Evolutionary conservation across 805 yeast species (phyloP), one percentile per base, ranked within the genome.

Genomic region (Candida morakotiae): DNA sequence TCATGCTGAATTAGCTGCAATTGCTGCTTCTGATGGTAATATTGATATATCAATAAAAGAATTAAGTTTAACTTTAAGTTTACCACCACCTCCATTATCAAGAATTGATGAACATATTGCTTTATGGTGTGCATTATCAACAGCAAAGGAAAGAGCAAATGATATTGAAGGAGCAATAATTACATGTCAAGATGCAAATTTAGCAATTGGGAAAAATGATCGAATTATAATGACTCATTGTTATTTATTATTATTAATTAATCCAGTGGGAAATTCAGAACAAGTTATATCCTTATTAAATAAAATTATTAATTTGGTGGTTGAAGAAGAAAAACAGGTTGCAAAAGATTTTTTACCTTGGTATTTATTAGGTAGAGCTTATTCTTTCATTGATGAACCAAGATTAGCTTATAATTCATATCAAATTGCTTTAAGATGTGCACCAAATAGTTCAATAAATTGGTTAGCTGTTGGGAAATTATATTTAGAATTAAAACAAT

Each of bases 401-500:
- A 56, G 75, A 28, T 61, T 65, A 25, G 77, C 83, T 2, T 77
- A 77, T 51, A 78, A 75, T 40, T 65, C 74, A 10, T 68, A 73
- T 40, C 82, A 79, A 48, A 59, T 71, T 31, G 77, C 83, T 1
- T 56, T 77, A 38, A 61, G 73, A 43, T 67, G 75, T 30, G 77
- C 79, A 0, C 70, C 77, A 14, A 56, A 60, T 11, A 68, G 71
- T 10, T 77, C 84, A n/a, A 60, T 77, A 34, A 73, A 82, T 2
- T 81, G 87, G 88, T 57, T 81, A 23, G 77, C 81, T 0, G 77
- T 80, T 20, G 88, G 85, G 3, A 68, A 75, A 9, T 60, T 81
- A 34, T 80, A 80, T 48, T 55, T 81, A 39, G 70, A 70, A 43
- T 59, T 79, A 45, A 75, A 74, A 31, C 87, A 81, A 53, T 53